Conservation (phyloP, 2,329 filamentous ascomycete genomes). For the Colletotrichum eremochloae region DNA sequence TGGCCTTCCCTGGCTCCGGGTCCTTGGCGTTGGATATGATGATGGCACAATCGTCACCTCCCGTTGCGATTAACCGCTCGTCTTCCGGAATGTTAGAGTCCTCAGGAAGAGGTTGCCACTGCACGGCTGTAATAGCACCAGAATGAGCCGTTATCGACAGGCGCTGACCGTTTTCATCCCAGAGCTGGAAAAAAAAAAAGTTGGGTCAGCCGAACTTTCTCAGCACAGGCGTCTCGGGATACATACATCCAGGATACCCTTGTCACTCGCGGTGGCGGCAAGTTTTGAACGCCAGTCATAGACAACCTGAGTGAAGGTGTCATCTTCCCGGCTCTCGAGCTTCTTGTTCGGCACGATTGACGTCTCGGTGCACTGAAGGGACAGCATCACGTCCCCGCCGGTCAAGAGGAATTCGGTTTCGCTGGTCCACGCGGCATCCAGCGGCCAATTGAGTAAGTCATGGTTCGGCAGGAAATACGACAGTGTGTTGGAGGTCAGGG, state of each 20-base stretch:
- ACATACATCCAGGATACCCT: slow-evolving; percentile 72
- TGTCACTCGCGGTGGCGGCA: slow-evolving; percentile 71
- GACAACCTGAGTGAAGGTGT: slow-evolving; percentile 67
- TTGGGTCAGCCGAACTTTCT: slow-evolving; percentile 28
- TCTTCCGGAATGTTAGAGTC: slow-evolving; percentile 51
- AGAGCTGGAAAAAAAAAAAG: slow-evolving; percentile 56
- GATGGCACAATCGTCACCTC: slow-evolving; percentile 73
- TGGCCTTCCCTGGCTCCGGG: slow-evolving; percentile 65
- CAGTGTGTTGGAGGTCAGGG: slow-evolving; percentile 57
- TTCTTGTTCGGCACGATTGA: slow-evolving; percentile 61
- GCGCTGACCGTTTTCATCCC: slow-evolving; percentile 66
- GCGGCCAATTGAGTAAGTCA: slow-evolving; percentile 62
- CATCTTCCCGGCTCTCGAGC: slow-evolving; percentile 66
- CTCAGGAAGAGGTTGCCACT: slow-evolving; percentile 69
- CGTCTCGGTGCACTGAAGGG: slow-evolving; percentile 61
- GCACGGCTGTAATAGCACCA: slow-evolving; percentile 68
- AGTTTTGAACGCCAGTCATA: slow-evolving; percentile 68
- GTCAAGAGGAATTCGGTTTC: slow-evolving; percentile 71
- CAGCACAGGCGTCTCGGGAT: slow-evolving; percentile 36
- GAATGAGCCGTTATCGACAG: slow-evolving; percentile 71
- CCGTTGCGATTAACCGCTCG: slow-evolving; percentile 71
- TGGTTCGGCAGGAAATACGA: slow-evolving; percentile 64
- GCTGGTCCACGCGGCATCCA: slow-evolving; percentile 72
- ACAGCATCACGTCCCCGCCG: slow-evolving; percentile 67
- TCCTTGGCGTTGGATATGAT: slow-evolving; percentile 72